Percentiles rank a stretch among this genome's conserved stretches.
Conservation (phyloP, 257 asterid species). For the Eucommia ulmoides region DNA sequence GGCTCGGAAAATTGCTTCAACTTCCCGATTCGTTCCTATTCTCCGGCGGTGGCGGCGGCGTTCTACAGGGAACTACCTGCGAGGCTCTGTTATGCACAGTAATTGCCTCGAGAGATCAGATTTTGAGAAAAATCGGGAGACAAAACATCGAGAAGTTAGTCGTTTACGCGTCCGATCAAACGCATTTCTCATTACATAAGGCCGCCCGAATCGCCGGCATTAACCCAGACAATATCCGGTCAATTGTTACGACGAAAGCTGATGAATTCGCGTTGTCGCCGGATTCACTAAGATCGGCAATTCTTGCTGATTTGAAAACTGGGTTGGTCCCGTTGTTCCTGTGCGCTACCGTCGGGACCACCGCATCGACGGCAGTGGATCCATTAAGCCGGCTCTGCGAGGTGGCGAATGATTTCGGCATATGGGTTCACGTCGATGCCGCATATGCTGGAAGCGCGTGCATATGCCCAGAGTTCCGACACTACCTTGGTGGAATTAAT, state of each 20-base stretch:
- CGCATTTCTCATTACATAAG: not conserved
- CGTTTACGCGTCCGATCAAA: not conserved
- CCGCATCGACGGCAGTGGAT: not conserved
- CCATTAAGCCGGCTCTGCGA: not conserved
- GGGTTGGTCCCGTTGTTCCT: not conserved
- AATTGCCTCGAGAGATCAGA: not conserved
- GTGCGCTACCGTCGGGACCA: not conserved
- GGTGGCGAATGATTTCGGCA: conserved; percentile 27
- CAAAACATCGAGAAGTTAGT: not conserved
- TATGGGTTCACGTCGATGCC: conserved; percentile 34
- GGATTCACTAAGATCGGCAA: not conserved
- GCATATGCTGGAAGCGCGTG: not conserved
- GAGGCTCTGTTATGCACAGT: not conserved
- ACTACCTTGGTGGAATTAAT: not conserved
- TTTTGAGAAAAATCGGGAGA: not conserved
- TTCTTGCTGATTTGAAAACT: not conserved
- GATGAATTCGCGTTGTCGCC: not conserved
- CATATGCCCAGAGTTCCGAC: not conserved
- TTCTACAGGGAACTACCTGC: conserved; percentile 12
- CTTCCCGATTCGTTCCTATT: conserved; percentile 10
- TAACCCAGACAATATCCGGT: not conserved
- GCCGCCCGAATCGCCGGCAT: not conserved
- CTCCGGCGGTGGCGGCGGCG: conserved; percentile 16
- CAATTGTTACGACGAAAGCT: not conserved
- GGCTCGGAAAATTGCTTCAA: conserved; percentile 12